These are phyloP conservation scores for Pleodorina starrii DNA, from an alignment of 139 green algal genomes.

Conservation along the genomic window DNA sequence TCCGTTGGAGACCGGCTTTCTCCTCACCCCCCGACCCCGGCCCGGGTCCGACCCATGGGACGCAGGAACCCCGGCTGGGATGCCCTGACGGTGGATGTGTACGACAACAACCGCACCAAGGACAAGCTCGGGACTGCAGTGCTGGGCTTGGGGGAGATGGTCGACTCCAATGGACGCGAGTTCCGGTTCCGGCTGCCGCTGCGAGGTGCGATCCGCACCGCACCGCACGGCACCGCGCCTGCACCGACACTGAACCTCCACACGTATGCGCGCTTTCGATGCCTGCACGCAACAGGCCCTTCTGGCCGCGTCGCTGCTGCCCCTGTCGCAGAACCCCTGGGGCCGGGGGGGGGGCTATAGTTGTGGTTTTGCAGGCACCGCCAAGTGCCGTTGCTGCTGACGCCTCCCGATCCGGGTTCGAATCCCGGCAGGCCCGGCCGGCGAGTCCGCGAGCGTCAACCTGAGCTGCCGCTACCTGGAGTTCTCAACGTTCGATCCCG, in stretches of 20 bases:
- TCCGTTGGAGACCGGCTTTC: too few relatives aligned
- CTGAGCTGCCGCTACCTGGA: neutral
- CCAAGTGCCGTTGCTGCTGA: neutral
- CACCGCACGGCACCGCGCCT: too few relatives aligned
- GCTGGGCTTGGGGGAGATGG: conserved; percentile 41
- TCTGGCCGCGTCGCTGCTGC: too few relatives aligned
- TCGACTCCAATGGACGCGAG: neutral
- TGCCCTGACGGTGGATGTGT: conserved; percentile 52
- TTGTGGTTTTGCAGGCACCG: neutral
- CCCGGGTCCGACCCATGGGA: neutral
- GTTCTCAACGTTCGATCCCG: neutral
- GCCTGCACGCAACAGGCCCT: too few relatives aligned
- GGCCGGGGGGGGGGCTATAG: too few relatives aligned
- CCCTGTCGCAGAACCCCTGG: too few relatives aligned
- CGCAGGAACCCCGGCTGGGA: neutral
- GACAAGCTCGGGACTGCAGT: conserved; percentile 62
- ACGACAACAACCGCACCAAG: conserved; percentile 66
- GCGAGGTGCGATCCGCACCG: neutral
- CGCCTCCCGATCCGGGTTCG: neutral
- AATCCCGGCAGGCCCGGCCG: neutral
- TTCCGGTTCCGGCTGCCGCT: neutral
- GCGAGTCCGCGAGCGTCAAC: neutral
- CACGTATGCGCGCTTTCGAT: too few relatives aligned
- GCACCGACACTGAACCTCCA: too few relatives aligned
- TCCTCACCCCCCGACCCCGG: too few relatives aligned